Percentiles rank a stretch among this genome's conserved stretches.
Evolutionary conservation across 345 rosid species (phyloP).

Genomic region (Citrus inodora): DNA sequence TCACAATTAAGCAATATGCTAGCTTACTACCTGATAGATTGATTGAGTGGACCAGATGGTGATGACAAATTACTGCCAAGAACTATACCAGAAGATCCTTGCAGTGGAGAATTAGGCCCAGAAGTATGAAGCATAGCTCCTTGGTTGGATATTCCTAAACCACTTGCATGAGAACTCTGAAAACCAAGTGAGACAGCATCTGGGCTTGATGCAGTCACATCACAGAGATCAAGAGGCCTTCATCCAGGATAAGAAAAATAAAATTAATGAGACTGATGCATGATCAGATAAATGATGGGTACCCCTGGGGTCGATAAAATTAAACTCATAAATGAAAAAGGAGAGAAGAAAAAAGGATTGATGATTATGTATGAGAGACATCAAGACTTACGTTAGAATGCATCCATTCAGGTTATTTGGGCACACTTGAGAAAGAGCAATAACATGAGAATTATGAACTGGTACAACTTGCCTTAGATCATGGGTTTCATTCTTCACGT

Average conservation of each 20-base stretch:
- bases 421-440: slow-evolving; percentile 81
- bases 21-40: slow-evolving; percentile 49
- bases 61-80: slow-evolving; percentile 54
- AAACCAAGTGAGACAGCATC: slow-evolving; percentile 57
- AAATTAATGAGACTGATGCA: slow-evolving; percentile 17
- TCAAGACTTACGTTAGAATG: slow-evolving; percentile 63
- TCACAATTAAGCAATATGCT: slow-evolving; percentile 15
- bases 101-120: slow-evolving; percentile 60
- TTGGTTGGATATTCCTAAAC: slow-evolving; percentile 61
- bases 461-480: slow-evolving; percentile 65
- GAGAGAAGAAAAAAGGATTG: not conserved
- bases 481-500: slow-evolving; percentile 67
- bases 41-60: slow-evolving; percentile 57
- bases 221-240: slow-evolving; percentile 97
- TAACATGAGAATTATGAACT: slow-evolving; percentile 74
- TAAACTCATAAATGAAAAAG: not conserved
- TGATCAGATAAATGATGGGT: not conserved
- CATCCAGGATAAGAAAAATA: slow-evolving; percentile 35
- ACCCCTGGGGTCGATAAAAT: not conserved
- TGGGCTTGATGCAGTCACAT: slow-evolving; percentile 54
- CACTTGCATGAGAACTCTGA: slow-evolving; percentile 56
- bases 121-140: slow-evolving; percentile 56
- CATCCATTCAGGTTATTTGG: slow-evolving; percentile 80
- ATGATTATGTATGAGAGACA: not conserved
- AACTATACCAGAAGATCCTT: slow-evolving; percentile 62